A percentile compares a stretch with the other conserved stretches of the same genome.
Conservation (phyloP, 176 grass and related monocot genomes). For the Secale cereale region DNA sequence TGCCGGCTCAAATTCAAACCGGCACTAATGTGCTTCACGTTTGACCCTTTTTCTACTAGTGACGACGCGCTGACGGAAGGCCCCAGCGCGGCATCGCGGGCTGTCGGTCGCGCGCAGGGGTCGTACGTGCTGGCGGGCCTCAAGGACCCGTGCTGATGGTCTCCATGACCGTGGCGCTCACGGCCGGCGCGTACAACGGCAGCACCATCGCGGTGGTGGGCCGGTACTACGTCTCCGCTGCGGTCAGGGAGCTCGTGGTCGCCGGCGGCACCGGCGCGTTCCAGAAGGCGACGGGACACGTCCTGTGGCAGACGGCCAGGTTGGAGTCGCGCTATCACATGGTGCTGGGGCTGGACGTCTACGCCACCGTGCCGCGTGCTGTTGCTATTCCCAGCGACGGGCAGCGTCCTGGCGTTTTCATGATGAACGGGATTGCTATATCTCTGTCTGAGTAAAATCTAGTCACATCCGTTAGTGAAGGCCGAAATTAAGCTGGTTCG, state of each 20-base stretch:
- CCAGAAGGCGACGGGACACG: slow-evolving; percentile 28
- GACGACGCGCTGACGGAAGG: slow-evolving; percentile 49
- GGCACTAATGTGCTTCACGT: too few species aligned
- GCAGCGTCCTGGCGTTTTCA: not conserved
- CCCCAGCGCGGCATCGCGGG: not conserved
- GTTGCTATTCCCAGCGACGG: not conserved
- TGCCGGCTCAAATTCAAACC: too few species aligned
- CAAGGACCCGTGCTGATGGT: slow-evolving; percentile 4
- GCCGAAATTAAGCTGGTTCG: not conserved
- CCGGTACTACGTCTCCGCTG: not conserved
- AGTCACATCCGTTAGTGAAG: too few species aligned
- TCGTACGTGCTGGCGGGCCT: slow-evolving; percentile 17
- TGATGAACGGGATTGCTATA: too few species aligned
- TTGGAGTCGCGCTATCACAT: slow-evolving; percentile 31
- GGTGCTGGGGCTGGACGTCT: slow-evolving; percentile 41
- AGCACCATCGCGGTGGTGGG: slow-evolving; percentile 36
- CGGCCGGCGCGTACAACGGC: slow-evolving; percentile 23
- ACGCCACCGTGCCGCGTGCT: slow-evolving; percentile 29
- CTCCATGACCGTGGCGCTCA: slow-evolving; percentile 30
- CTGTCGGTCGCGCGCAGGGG: slow-evolving; percentile 40
- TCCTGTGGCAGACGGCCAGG: slow-evolving; percentile 34
- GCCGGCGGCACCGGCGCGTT: slow-evolving; percentile 44
- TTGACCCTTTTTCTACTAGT: too few species aligned
- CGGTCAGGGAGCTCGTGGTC: slow-evolving; percentile 35
- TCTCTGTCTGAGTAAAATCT: too few species aligned